Base-by-base conservation (phyloP, 306 rosid species). In the Pueraria montana region DNA sequence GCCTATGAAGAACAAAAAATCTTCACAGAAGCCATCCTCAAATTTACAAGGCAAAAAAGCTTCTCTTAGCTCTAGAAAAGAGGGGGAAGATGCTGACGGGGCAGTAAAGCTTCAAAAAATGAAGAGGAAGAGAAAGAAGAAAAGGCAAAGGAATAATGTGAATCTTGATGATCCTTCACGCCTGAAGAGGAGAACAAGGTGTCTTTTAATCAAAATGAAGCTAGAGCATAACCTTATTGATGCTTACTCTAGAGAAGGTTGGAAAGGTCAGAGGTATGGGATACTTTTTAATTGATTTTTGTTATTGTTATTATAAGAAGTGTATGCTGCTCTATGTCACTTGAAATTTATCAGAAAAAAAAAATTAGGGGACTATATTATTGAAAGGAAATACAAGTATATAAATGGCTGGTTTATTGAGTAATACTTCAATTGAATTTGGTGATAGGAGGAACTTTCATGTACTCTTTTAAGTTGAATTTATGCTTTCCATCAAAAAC, bases 231-330 rank as follows among this genome's bases (percentile, higher is more conserved):
- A n/a, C n/a, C n/a, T n/a, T n/a, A n/a, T 94, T 70, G 98, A 94
- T 88, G 97, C 97, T 76, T 92, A 94, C 89, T 87, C 96, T 78
- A 92, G 89, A 61, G 98, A 94, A 87, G 97, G 98, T 80, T 92
- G 98, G 98, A 94, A 92, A 82, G 98, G 98, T 73, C 96, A 94
- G 79, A 94, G 97, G 98, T 94, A 89, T 23, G 52, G 55, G 26
- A 74, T 58, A 63, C 36, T 59, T 34, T 45, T 80, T 43, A 18
- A 45, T 43, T 71, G 16, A 30, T 12, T 80, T 43, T 12, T 70
- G 12, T 58, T 43, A 59, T 34, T 64, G 43, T 42, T 53, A 58
- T 58, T 58, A 24, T 34, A 21, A 63, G 45, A 67, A 38, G 43
- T 5, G 20, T 18, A 48, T 70, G 50, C 76, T 70, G 50, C 76